Percentiles rank a stretch among this genome's conserved stretches.
Evolutionary conservation across 805 yeast genomes (phyloP).

Genomic region (Scheffersomyces stipitis): DNA sequence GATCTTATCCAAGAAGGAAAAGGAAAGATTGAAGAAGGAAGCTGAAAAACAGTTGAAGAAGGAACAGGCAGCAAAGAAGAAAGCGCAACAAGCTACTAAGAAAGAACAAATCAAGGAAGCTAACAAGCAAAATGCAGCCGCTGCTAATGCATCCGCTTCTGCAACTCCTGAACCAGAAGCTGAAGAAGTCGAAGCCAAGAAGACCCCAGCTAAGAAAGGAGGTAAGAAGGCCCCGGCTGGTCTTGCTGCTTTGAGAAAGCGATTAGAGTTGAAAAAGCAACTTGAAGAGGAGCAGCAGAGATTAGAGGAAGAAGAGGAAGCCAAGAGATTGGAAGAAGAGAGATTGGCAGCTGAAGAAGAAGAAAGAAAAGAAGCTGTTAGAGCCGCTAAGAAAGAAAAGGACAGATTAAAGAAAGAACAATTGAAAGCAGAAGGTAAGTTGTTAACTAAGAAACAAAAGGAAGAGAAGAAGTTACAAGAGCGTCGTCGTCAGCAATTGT

Average conservation of each 20-base stretch:
- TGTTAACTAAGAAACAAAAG: slow-evolving; percentile 89
- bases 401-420: slow-evolving; percentile 86
- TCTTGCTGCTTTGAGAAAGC: slow-evolving; percentile 86
- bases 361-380: slow-evolving; percentile 58
- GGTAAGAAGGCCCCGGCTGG: slow-evolving; percentile 87
- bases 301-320: slow-evolving; percentile 67
- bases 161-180: slow-evolving; percentile 34
- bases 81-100: slow-evolving; percentile 62
- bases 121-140: slow-evolving; percentile 44
- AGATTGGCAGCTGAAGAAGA: slow-evolving; percentile 58
- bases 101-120: slow-evolving; percentile 55
- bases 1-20: slow-evolving; percentile 88
- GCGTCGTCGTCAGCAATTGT: slow-evolving; percentile 82
- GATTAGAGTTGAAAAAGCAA: slow-evolving; percentile 84
- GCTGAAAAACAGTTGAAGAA: slow-evolving; percentile 87
- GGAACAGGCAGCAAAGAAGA: slow-evolving; percentile 84
- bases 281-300: slow-evolving; percentile 79
- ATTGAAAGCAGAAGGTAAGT: slow-evolving; percentile 94
- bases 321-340: slow-evolving; percentile 51
- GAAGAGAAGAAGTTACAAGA: slow-evolving; percentile 86
- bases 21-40: slow-evolving; percentile 94
- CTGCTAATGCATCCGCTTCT: slow-evolving; percentile 14
- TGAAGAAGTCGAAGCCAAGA: slow-evolving; percentile 36
- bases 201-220: slow-evolving; percentile 45
- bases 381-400: slow-evolving; percentile 74